These are phyloP conservation scores for Nitzschia putrida DNA, from an alignment of 108 stramenopile species.

Conservation along the genomic window DNA sequence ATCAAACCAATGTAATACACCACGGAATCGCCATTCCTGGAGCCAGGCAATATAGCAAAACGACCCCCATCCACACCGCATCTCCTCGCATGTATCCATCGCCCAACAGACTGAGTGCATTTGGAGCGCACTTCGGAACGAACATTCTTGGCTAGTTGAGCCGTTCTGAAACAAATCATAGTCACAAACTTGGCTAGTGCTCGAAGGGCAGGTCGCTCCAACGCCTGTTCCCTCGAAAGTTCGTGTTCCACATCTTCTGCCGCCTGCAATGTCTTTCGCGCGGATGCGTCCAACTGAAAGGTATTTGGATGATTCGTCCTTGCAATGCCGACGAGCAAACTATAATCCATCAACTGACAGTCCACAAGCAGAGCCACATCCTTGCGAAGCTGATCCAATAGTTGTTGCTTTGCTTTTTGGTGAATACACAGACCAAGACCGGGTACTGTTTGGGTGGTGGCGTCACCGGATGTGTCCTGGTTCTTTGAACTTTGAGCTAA, in stretches of 20 bases:
- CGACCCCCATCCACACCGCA: constrained; percentile 76
- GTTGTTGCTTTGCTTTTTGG: constrained; percentile 52
- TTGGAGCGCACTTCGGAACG: constrained; percentile 34
- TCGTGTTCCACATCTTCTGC: neutral
- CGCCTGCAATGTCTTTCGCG: neutral
- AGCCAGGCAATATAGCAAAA: constrained; percentile 62
- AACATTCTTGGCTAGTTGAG: constrained; percentile 12
- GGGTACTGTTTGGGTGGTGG: neutral
- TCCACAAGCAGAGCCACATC: constrained; percentile 74
- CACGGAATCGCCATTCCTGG: constrained; percentile 55
- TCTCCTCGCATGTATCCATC: constrained; percentile 30
- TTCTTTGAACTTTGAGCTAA: neutral
- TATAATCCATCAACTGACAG: constrained; percentile 87
- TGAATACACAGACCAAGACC: constrained; percentile 78
- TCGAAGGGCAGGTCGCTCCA: constrained; percentile 23
- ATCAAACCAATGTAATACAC: constrained; percentile 86
- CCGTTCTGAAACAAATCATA: constrained; percentile 17
- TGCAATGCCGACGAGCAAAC: constrained; percentile 79
- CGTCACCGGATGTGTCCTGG: neutral
- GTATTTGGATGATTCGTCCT: constrained; percentile 36
- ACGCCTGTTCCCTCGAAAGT: neutral
- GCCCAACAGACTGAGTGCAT: constrained; percentile 74
- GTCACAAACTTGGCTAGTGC: constrained; percentile 39
- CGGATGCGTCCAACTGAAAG: neutral
- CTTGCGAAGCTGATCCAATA: constrained; percentile 77